Evolutionary conservation across 495 filamentous ascomycete species (phyloP).

Genomic region (Aspergillus biplanus): DNA sequence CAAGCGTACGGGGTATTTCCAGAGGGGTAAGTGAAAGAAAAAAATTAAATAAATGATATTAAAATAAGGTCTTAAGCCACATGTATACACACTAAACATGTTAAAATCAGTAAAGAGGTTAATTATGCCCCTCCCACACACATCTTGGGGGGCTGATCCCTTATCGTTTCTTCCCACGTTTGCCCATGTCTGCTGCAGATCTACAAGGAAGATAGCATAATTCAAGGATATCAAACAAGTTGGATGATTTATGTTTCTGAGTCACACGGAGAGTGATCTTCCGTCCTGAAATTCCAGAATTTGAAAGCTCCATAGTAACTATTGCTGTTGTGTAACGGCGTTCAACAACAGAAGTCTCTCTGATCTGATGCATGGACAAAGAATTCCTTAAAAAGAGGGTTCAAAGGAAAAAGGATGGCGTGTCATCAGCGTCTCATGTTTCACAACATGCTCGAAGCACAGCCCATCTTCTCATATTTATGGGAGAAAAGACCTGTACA

Average conservation of each 20-base stretch:
- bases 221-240: no score
- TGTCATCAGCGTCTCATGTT: constrained; percentile 5
- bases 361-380: constrained; percentile 1
- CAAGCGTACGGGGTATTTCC: not conserved
- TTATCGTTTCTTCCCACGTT: no score
- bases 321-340: constrained; percentile 1
- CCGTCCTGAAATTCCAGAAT: not conserved
- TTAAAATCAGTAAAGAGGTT: no score
- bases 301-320: not conserved
- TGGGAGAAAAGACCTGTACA: not conserved
- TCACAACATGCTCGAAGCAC: constrained; percentile 4
- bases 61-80: no score
- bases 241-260: no score
- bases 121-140: no score
- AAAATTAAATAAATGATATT: not conserved
- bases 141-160: no score
- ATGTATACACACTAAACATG: no score
- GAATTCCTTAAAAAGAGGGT: not conserved
- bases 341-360: not conserved
- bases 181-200: no score
- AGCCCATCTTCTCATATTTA: not conserved
- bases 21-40: not conserved
- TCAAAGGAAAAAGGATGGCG: not conserved
- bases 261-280: not conserved
- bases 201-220: no score